Base-by-base conservation (phyloP, 1,139 yeast species). In the Meyerozyma guilliermondii region DNA sequence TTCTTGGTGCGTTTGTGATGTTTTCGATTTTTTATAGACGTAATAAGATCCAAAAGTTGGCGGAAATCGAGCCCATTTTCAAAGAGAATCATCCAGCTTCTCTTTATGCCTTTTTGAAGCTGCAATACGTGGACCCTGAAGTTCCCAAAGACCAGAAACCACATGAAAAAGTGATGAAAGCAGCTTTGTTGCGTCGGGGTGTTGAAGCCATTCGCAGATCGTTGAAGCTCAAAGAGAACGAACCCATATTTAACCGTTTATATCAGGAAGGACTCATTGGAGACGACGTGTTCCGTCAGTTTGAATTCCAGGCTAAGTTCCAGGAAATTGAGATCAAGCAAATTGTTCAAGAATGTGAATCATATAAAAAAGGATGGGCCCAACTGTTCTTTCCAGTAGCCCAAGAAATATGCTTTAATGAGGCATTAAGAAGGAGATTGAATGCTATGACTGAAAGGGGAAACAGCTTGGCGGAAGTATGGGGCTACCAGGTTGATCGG, bases 221-320 rank as follows among this genome's bases (percentile, higher is more conserved):
- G 52, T 69, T 84, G 62, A 78, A 81, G 55, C 68, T 89, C 61
- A 85, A 88, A 60, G 91, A 86, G 54, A 70, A 76, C 50, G 85
- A 83, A 60, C 83, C 83, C 5, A 78, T 76, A 41, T 77, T 87
- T 55, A 79, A 78, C 42, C 71, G 76, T 41, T 71, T 92, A 49
- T 91, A 89, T 60, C 94, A 91, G 56, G 81, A 80, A 43, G 98
- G 98, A 1, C 80, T 91, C 28, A 82, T 92, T 48, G 97, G 97
- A 29, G 98, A 92, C 56, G 95, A 87, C 45, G 71, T 87, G 38
- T 86, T 79, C 75, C 84, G 85, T 59, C 83, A 94, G 54, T 89
- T 77, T 63, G 83, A 81, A 52, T 74, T 88, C 41, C 89, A 88
- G 52, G 79, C 78, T 48, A 87, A 88, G 63, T 62, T 88, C 49